Base-by-base conservation (phyloP, 1,139 yeast species). In the Suhomyces bolitotheri region DNA sequence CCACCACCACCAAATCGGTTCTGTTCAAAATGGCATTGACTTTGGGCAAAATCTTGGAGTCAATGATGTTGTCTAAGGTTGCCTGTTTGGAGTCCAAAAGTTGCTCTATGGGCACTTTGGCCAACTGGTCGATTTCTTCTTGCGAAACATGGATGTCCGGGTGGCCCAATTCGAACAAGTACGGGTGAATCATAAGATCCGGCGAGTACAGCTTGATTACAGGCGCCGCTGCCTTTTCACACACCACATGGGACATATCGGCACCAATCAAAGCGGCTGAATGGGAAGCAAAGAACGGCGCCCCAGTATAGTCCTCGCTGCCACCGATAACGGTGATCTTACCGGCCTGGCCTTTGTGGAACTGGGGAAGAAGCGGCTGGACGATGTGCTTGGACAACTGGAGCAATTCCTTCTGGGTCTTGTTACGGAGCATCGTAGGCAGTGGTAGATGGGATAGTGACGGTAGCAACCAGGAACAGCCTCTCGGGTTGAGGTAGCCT, bases 171-270 rank as follows among this genome's bases (percentile, higher is more conserved):
- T 68, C 74, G 39, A 60, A 62, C 49, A 92, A 60, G 55, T 87
- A 88, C 0, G 98, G 98, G 62, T 92, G 97, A 2, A 92, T 95
- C 97, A 92, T 92, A 35, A 92, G 64, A 55, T 92, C 92, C 0
- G 98, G 97, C 7, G 95, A 79, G 59, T 92, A 92, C 28, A 82
- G 63, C 60, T 92, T 92, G 53, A 92, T 89, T 8, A 87, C 82
- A 0, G 82, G 64, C 1, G 87, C 94, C 0, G 97, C 97, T 25
- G 63, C 63, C 36, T 66, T 62, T 49, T 88, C 96, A 62, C 97
- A 90, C 7, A 92, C 71, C 5, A 92, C 73, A 60, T 92, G 97
- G 22, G 92, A 78, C 66, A 92, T 69, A 54, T 92, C 98, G 27
- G 92, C 85, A 0, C 98, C 98, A 32, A 84, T 73, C 21, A 84